Percentiles rank a stretch among this genome's conserved stretches.
These are phyloP conservation scores for Trichocladium antarcticum DNA, from an alignment of 495 filamentous ascomycete genomes.

Conservation along the genomic window DNA sequence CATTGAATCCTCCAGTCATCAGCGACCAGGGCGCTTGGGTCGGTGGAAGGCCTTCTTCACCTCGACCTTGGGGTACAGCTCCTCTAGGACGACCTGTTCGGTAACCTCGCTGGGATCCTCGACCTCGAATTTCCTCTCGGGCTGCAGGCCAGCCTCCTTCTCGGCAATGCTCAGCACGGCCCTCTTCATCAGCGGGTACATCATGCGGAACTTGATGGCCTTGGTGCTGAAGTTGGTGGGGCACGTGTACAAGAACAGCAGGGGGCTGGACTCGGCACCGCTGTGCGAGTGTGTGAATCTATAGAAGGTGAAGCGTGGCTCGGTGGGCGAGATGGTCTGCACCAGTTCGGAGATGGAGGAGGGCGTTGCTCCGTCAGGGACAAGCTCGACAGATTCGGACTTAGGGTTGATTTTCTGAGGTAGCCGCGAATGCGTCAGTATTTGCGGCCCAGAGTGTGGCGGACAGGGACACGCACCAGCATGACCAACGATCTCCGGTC, in stretches of 20 bases:
- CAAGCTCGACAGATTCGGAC: constrained; percentile 69
- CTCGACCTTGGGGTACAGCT: constrained; percentile 64
- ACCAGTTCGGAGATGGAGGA: constrained; percentile 40
- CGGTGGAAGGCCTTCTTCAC: constrained; percentile 64
- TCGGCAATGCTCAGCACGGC: constrained; percentile 57
- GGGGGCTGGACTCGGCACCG: constrained; percentile 46
- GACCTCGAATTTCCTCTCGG: constrained; percentile 61
- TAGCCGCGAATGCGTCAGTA: background rate
- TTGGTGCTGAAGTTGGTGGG: constrained; percentile 50
- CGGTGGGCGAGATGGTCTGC: constrained; percentile 58
- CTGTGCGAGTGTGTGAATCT: constrained; percentile 47
- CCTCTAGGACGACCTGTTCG: constrained; percentile 54
- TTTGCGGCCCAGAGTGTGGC: no score
- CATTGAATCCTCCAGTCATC: no score
- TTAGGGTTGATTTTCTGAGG: constrained; percentile 59
- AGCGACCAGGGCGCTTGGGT: constrained; percentile 75
- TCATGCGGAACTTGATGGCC: constrained; percentile 88
- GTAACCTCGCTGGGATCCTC: constrained; percentile 68
- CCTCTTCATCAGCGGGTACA: constrained; percentile 76
- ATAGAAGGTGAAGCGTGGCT: constrained; percentile 89
- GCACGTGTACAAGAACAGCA: constrained; percentile 93
- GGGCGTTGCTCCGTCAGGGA: constrained; percentile 41
- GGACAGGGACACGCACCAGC: constrained; percentile 47
- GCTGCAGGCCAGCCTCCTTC: constrained; percentile 55
- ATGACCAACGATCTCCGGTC: constrained; percentile 57